Percentiles rank a stretch among this genome's conserved stretches.
phyloP scores from a whole-genome alignment of 2,329 filamentous ascomycete species.

The Fusarium metavorans region DNA sequence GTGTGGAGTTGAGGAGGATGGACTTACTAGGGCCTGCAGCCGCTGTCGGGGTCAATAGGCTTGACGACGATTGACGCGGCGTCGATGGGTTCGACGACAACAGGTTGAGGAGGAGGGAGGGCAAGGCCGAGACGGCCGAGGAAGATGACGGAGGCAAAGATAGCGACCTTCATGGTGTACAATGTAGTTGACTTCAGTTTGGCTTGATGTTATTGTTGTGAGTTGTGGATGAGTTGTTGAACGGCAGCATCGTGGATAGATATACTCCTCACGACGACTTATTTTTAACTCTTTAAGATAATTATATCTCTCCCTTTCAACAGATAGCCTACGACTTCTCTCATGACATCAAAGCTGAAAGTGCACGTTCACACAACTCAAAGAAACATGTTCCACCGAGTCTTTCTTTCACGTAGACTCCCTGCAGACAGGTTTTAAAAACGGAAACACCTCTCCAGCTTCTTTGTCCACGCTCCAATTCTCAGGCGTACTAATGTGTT shows the following conservation, averaged over 20 bases:
- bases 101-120: background rate
- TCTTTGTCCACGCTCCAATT: constrained; percentile 26
- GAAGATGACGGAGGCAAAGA: constrained; percentile 1
- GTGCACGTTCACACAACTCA: background rate
- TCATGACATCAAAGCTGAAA: background rate
- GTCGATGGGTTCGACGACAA: constrained; percentile 16
- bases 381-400: background rate
- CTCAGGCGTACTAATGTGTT: constrained; percentile 7
- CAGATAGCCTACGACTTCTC: background rate
- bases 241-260: background rate
- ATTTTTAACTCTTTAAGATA: background rate
- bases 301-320: background rate
- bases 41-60: constrained; percentile 16
- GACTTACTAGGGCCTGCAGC: constrained; percentile 26
- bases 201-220: background rate
- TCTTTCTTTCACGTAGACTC: background rate
- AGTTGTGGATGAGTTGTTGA: background rate
- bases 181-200: background rate
- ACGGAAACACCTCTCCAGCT: constrained; percentile 12
- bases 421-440: constrained; percentile 24
- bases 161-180: constrained; percentile 21
- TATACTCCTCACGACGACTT: constrained; percentile 1
- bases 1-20: fast-evolving
- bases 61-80: constrained; percentile 1
- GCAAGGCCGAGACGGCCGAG: background rate